A percentile compares a stretch with the other conserved stretches of the same genome.
Evolutionary conservation across 2,329 filamentous ascomycete genomes (phyloP).

Genomic region (Diaporthe velutina): DNA sequence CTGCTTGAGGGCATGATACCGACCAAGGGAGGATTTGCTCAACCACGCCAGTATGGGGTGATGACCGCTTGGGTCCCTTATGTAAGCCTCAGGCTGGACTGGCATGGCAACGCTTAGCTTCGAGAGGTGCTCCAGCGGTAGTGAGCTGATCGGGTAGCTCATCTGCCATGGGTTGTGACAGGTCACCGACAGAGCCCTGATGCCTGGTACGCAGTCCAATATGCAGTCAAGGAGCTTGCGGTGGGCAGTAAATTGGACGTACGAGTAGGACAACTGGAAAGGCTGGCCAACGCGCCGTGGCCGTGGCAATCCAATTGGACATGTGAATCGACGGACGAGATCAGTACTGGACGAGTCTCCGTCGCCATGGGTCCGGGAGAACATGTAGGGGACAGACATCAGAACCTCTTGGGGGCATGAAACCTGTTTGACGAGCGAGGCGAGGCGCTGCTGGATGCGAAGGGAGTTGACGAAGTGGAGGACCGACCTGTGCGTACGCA

Average conservation of each 20-base stretch:
- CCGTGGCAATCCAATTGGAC: neutral
- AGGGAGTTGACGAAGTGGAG: neutral
- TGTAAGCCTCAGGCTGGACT: neutral
- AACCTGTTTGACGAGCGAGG: constrained; percentile 4
- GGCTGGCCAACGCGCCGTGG: neutral
- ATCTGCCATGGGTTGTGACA: neutral
- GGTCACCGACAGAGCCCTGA: neutral
- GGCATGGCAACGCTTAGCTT: neutral
- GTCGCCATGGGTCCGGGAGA: neutral
- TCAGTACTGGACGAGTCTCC: neutral
- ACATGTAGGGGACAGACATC: neutral
- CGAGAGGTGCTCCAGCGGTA: neutral
- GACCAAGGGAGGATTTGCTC: neutral
- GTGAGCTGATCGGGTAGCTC: neutral
- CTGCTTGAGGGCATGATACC: neutral
- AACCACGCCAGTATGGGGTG: neutral
- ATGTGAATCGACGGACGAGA: neutral
- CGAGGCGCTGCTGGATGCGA: neutral
- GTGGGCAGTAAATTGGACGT: neutral
- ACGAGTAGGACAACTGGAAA: neutral
- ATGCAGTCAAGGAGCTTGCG: neutral
- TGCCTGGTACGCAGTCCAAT: neutral
- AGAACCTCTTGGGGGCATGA: neutral
- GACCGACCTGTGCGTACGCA: neutral
- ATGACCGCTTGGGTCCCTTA: neutral